These are phyloP conservation scores for Lathyrus aphaca DNA, from an alignment of 306 rosid genomes.

Conservation along the genomic window DNA sequence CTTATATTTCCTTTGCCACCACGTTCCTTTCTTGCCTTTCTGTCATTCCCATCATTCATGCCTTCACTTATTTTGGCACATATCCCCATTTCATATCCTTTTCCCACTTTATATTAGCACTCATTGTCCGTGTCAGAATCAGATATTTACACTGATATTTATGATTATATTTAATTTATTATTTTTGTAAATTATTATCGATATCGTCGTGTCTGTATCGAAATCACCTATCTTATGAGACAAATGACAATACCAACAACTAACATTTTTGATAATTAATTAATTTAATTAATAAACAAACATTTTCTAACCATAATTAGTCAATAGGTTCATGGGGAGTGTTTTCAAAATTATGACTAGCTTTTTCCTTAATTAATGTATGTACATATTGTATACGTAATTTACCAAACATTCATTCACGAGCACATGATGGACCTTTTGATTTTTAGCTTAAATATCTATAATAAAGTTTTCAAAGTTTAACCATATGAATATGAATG, in stretches of 20 bases:
- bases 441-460: not conserved
- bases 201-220: too few species aligned
- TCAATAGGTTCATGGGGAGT: not conserved
- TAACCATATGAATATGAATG: constrained; percentile 20
- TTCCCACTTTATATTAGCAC: constrained; percentile 36
- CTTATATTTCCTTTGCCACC: constrained; percentile 49
- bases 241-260: constrained; percentile 3
- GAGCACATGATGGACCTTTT: constrained; percentile 6
- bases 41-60: constrained; percentile 42
- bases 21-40: constrained; percentile 51
- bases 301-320: constrained; percentile 8
- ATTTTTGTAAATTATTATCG: too few species aligned
- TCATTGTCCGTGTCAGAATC: too few species aligned
- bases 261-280: constrained; percentile 10
- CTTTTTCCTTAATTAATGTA: not conserved
- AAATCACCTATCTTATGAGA: constrained; percentile 43
- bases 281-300: not conserved
- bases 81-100: constrained; percentile 46
- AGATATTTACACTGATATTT: too few species aligned
- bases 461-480: constrained; percentile 22
- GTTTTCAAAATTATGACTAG: constrained; percentile 25
- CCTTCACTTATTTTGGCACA: constrained; percentile 52
- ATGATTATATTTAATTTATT: too few species aligned
- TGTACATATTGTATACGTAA: not conserved
- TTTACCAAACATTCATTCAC: constrained; percentile 25